Percentiles rank a stretch among this genome's conserved stretches.
Conservation (phyloP, 768 basidiomycete species). For the Terana coerulea region DNA sequence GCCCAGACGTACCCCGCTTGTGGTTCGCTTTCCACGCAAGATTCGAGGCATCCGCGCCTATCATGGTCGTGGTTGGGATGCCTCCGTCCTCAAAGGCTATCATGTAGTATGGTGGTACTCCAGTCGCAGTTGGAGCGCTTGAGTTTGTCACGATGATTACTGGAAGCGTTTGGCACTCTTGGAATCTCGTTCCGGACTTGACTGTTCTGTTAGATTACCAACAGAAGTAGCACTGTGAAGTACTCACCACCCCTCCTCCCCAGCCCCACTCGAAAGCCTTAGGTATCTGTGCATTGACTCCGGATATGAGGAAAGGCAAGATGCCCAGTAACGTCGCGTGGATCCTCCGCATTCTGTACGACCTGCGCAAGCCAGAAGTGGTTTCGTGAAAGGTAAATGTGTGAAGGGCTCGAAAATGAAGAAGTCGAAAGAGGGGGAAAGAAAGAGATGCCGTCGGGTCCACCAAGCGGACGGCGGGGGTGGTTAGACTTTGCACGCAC, state of each 20-base stretch:
- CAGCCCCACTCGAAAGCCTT: not conserved
- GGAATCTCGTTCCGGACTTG: not conserved
- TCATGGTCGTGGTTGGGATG: slow-evolving; percentile 29
- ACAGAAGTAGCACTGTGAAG: not conserved
- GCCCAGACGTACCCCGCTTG: slow-evolving; percentile 34
- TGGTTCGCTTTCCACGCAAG: slow-evolving; percentile 37
- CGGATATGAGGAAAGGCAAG: too few relatives aligned
- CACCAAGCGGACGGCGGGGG: too few relatives aligned
- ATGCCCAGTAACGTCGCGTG: too few relatives aligned
- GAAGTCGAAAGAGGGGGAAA: too few relatives aligned
- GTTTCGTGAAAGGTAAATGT: too few relatives aligned
- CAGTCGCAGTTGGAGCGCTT: slow-evolving; percentile 17
- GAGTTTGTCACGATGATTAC: slow-evolving; percentile 23
- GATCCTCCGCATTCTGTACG: too few relatives aligned
- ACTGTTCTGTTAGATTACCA: not conserved
- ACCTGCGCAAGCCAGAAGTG: too few relatives aligned
- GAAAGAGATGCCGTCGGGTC: too few relatives aligned
- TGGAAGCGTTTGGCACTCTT: slow-evolving; percentile 12
- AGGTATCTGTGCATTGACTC: not conserved
- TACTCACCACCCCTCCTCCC: not conserved
- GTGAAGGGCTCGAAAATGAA: too few relatives aligned
- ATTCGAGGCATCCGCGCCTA: slow-evolving; percentile 32
- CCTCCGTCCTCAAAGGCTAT: slow-evolving; percentile 37
- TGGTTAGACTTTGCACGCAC: too few relatives aligned
- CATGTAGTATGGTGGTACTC: slow-evolving; percentile 38